Conservation (phyloP, 192 early-diverging fungal species). For the Coemansia sp. region DNA sequence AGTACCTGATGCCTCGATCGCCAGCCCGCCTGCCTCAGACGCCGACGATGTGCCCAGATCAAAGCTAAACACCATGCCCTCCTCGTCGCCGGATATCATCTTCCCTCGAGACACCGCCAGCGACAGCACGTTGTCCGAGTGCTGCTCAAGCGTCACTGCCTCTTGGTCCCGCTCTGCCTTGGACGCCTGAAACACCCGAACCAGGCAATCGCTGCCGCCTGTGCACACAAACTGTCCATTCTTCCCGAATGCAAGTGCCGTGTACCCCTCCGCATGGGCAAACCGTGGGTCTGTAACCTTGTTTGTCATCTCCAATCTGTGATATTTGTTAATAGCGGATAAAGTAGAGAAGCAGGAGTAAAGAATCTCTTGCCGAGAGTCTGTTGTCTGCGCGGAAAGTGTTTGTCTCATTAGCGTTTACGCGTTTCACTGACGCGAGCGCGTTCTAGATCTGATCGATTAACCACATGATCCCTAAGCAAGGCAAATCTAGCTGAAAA, state of each 20-base stretch:
- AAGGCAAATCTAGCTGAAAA: too few species aligned
- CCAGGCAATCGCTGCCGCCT: conserved; percentile 47
- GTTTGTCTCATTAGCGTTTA: not conserved
- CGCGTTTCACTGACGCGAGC: not conserved
- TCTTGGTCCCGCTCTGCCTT: conserved; percentile 42
- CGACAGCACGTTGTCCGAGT: conserved; percentile 37
- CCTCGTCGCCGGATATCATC: conserved; percentile 44
- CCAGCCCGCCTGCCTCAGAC: conserved; percentile 8
- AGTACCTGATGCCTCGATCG: conserved; percentile 35
- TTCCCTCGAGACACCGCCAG: conserved; percentile 36
- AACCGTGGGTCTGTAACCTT: conserved; percentile 32
- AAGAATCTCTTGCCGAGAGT: not conserved
- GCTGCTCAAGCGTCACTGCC: conserved; percentile 47
- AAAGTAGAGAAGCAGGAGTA: not conserved
- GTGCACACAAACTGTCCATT: conserved; percentile 36
- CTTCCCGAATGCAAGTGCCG: conserved; percentile 35
- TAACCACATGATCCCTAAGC: not conserved
- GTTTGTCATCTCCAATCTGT: conserved; percentile 12
- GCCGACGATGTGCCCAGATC: conserved; percentile 15
- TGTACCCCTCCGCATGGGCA: conserved; percentile 52
- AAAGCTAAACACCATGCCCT: conserved; percentile 39
- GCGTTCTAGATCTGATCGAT: not conserved
- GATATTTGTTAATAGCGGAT: not conserved
- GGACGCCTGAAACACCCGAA: conserved; percentile 37
- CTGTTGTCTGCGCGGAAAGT: too few species aligned